These are phyloP conservation scores for Stephania yunnanensis DNA, from an alignment of 164 flowering plant species.

Conservation along the genomic window DNA sequence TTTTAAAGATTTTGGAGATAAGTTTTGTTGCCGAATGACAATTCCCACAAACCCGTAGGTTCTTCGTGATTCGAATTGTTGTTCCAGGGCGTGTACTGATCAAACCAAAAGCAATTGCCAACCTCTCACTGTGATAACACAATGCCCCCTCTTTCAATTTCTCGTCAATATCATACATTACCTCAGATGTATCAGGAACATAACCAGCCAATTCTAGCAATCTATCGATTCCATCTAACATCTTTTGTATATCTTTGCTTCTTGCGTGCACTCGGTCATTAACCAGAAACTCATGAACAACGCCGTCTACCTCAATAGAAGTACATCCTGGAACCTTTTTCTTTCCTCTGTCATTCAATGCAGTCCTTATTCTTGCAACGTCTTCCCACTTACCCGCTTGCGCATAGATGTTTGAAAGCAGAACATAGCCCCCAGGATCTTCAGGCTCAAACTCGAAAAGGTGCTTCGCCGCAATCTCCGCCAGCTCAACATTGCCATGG, in stretches of 20 bases:
- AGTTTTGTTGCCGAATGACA: constrained; percentile 16
- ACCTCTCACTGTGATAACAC: constrained; percentile 18
- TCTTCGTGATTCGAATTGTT: constrained; percentile 15
- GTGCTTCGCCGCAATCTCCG: constrained; percentile 4
- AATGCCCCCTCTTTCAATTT: constrained; percentile 24
- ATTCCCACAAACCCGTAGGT: constrained; percentile 16
- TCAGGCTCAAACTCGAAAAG: constrained; percentile 15
- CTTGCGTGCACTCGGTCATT: constrained; percentile 6
- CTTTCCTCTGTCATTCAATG: constrained; percentile 13
- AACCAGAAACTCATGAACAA: constrained; percentile 18
- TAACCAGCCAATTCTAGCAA: constrained; percentile 10
- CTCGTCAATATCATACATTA: constrained; percentile 16
- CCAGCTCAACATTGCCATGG: constrained; percentile 9
- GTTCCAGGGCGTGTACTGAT: constrained; percentile 14
- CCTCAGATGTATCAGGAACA: constrained; percentile 16
- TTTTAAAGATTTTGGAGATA: constrained; percentile 13
- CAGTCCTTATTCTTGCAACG: constrained; percentile 12
- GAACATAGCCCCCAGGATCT: constrained; percentile 11
- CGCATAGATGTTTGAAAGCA: constrained; percentile 13
- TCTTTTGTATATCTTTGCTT: constrained; percentile 8
- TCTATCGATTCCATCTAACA: constrained; percentile 10
- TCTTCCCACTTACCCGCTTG: constrained; percentile 12
- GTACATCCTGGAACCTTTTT: constrained; percentile 15
- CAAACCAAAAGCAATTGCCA: constrained; percentile 16
- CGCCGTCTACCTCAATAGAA: constrained; percentile 15